These are phyloP conservation scores for Fusarium sp. DNA, from an alignment of 2,329 filamentous ascomycete genomes.

Conservation along the genomic window DNA sequence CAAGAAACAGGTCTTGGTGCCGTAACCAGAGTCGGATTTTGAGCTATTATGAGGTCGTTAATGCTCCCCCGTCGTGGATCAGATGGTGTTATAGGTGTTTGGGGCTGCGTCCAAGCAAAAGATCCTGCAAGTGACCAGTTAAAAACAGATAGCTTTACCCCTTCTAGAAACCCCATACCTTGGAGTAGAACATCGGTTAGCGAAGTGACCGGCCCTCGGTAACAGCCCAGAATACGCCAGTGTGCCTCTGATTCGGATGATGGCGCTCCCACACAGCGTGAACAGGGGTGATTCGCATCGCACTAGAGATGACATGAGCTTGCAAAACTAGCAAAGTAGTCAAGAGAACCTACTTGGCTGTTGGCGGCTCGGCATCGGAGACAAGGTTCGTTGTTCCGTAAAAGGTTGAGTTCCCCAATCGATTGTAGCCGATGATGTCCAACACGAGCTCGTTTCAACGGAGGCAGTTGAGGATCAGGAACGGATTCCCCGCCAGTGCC, in stretches of 20 bases:
- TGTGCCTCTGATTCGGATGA: slow-evolving; percentile 52
- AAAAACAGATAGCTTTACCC: neutral
- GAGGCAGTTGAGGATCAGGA: slow-evolving; percentile 61
- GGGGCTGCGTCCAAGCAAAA: slow-evolving; percentile 57
- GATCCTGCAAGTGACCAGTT: slow-evolving; percentile 49
- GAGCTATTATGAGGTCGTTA: slow-evolving; percentile 60
- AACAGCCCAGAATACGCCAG: slow-evolving; percentile 61
- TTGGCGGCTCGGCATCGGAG: slow-evolving; percentile 59
- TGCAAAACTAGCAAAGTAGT: neutral
- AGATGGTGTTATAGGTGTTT: slow-evolving; percentile 60
- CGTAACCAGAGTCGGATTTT: slow-evolving; percentile 54
- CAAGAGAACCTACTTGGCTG: slow-evolving; percentile 52
- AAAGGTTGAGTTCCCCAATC: slow-evolving; percentile 62
- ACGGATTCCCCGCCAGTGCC: slow-evolving; percentile 57
- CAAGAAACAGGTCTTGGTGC: slow-evolving; percentile 53
- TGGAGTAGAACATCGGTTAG: slow-evolving; percentile 60
- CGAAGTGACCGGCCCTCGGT: slow-evolving; percentile 56
- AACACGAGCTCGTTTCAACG: slow-evolving; percentile 61
- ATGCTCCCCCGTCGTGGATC: slow-evolving; percentile 58
- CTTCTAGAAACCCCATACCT: slow-evolving; percentile 48
- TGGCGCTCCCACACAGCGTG: slow-evolving; percentile 53
- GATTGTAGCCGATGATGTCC: slow-evolving; percentile 63
- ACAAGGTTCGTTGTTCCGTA: slow-evolving; percentile 58
- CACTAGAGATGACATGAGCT: slow-evolving; percentile 52
- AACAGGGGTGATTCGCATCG: slow-evolving; percentile 59